Base-by-base conservation (phyloP, 768 basidiomycete species). In the Hygrophoropsis aurantiaca region DNA sequence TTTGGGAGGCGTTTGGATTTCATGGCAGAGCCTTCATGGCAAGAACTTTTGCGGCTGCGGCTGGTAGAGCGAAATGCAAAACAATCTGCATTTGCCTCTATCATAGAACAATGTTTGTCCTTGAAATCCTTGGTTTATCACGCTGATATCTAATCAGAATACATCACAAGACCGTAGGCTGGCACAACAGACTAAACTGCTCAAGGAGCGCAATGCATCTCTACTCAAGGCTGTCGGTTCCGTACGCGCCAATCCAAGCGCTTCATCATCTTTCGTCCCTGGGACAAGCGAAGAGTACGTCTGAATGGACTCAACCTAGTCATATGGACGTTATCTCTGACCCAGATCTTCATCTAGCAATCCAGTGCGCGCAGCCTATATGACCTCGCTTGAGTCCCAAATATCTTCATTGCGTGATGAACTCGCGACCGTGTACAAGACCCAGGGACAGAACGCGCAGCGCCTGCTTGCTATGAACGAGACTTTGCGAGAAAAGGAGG, bases 361-460 rank as follows among this genome's bases (percentile, higher is more conserved):
- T 62, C 85, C 91, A 20, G 87, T 94, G 34, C 83, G 86, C 35
- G 81, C 86, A 30, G 93, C 93, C 13, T 92, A 95, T 66, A 83
- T 94, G 66, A 74, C 85, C 1, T 97, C 95, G 16, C 82, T 98
- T 40, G 94, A 98, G 66, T 85, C 88, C 4, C 94, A 97, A 62
- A 89, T 98, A 65, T 91, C 92, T 2, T 85, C 89, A 10, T 74
- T 97, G 40, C 85, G 94, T 26, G 88, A 90, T 56, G 95, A 98
- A 65, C 78, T 97, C 41, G 91, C 94, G 3, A 90, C 88, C 8
- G 84, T 95, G 1, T 99, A 98, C 75, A 94, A 95, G 67, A 90
- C 92, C 0, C 94, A 98, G 53, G 90, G 91, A 4, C 92, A 95
- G 69, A 95, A 97, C 65, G 90, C 94, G 1, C 94, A 97, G 64